A percentile compares a stretch with the other conserved stretches of the same genome.
Conservation (phyloP, 208 protist species). For the Acanthamoeba royreba region DNA sequence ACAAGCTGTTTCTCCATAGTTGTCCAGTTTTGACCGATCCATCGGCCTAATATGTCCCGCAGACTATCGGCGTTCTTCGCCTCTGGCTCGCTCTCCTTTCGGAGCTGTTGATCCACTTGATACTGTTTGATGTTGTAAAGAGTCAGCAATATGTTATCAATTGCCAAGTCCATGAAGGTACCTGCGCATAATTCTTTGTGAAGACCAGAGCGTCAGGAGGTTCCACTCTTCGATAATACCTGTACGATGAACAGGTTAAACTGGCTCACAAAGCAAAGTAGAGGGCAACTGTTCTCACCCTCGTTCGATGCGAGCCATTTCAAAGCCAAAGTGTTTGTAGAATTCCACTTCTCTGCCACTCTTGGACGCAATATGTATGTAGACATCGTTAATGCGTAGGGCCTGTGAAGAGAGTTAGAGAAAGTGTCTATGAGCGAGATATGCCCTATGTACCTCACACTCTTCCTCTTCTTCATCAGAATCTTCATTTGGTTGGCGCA, state of each 20-base stretch:
- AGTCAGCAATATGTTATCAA: background rate
- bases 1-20: background rate
- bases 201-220: background rate
- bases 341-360: background rate
- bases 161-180: background rate
- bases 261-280: background rate
- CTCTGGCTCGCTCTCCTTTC: background rate
- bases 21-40: background rate
- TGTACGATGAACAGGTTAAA: background rate
- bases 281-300: background rate
- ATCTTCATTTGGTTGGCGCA: background rate
- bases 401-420: background rate
- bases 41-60: background rate
- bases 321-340: background rate
- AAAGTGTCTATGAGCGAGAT: background rate
- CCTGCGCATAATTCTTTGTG: background rate
- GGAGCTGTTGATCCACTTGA: background rate
- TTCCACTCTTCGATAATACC: background rate
- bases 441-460: background rate
- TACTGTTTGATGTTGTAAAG: too few species aligned
- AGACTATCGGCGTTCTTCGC: background rate
- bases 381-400: background rate
- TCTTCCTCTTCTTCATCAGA: background rate
- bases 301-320: background rate
- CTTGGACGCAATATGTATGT: background rate